These are phyloP conservation scores for Prinsepia uniflora DNA, from an alignment of 306 rosid genomes.

Conservation along the genomic window DNA sequence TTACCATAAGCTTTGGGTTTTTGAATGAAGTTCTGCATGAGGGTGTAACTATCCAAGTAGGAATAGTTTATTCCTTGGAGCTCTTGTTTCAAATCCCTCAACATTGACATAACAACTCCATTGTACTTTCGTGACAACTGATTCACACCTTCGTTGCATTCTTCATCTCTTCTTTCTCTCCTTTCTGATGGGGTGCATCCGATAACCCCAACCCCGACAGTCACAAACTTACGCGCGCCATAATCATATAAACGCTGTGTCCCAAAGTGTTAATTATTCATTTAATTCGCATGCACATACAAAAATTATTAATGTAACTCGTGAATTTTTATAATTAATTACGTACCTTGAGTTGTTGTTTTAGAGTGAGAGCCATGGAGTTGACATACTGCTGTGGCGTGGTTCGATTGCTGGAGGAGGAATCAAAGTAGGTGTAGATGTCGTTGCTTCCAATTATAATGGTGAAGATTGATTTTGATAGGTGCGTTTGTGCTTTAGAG, in stretches of 20 bases:
- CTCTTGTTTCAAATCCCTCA: slow-evolving; percentile 41
- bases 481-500: slow-evolving; percentile 28
- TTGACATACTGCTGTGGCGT: slow-evolving; percentile 50
- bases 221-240: slow-evolving; percentile 66
- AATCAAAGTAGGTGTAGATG: slow-evolving; percentile 49
- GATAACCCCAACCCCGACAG: slow-evolving; percentile 48
- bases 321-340: background rate
- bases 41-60: slow-evolving; percentile 54
- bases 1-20: slow-evolving; percentile 50
- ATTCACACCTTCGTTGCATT: slow-evolving; percentile 52
- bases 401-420: slow-evolving; percentile 30
- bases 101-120: slow-evolving; percentile 40
- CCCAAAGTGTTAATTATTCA: too few relatives aligned
- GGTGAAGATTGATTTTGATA: slow-evolving; percentile 56
- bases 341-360: slow-evolving; percentile 53
- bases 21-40: slow-evolving; percentile 35
- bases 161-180: slow-evolving; percentile 25
- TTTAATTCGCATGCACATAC: too few relatives aligned
- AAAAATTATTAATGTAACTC: too few relatives aligned
- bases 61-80: slow-evolving; percentile 41
- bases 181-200: slow-evolving; percentile 76
- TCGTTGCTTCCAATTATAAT: slow-evolving; percentile 76
- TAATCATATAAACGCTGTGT: slow-evolving; percentile 48
- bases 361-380: slow-evolving; percentile 46
- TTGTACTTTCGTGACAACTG: slow-evolving; percentile 36